A percentile compares a stretch with the other conserved stretches of the same genome.
Evolutionary conservation across 352 stramenopile genomes (phyloP).

Genomic region (Salisapilia sapeloensis): DNA sequence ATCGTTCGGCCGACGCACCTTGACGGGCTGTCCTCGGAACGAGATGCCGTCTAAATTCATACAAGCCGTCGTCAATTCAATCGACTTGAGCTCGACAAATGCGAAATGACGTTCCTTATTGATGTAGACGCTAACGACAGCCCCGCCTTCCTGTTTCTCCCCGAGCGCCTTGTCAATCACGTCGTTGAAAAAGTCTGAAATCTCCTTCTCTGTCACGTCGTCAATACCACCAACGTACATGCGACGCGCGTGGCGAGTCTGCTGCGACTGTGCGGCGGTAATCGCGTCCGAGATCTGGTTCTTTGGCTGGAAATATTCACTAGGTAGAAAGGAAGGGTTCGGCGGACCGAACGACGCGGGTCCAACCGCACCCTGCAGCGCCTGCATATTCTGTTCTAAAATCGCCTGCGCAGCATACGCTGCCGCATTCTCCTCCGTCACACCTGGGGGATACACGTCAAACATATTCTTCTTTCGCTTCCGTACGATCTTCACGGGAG

Average conservation of each 20-base stretch:
- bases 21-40: slow-evolving; percentile 88
- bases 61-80: slow-evolving; percentile 93
- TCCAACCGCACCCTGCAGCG: slow-evolving; percentile 37
- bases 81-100: slow-evolving; percentile 95
- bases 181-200: slow-evolving; percentile 86
- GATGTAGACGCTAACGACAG: slow-evolving; percentile 87
- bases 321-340: slow-evolving; percentile 4
- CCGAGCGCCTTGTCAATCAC: slow-evolving; percentile 77
- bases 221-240: slow-evolving; percentile 93
- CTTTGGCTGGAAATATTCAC: neutral
- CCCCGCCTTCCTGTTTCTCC: slow-evolving; percentile 52
- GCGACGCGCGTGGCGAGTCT: slow-evolving; percentile 89
- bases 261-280: slow-evolving; percentile 32
- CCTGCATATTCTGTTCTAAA: slow-evolving; percentile 68
- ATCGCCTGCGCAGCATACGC: slow-evolving; percentile 73
- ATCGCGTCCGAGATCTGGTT: slow-evolving; percentile 5
- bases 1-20: slow-evolving; percentile 95
- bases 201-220: slow-evolving; percentile 70
- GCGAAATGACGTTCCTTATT: slow-evolving; percentile 93
- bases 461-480: slow-evolving; percentile 69
- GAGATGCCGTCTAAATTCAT: slow-evolving; percentile 92
- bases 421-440: slow-evolving; percentile 69
- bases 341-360: slow-evolving; percentile 39
- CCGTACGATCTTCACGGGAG: slow-evolving; percentile 19
- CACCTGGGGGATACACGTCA: slow-evolving; percentile 58